Percentiles rank a stretch among this genome's conserved stretches.
These are phyloP conservation scores for Ophiostoma montium DNA, from an alignment of 2,329 filamentous ascomycete species.

Conservation along the genomic window DNA sequence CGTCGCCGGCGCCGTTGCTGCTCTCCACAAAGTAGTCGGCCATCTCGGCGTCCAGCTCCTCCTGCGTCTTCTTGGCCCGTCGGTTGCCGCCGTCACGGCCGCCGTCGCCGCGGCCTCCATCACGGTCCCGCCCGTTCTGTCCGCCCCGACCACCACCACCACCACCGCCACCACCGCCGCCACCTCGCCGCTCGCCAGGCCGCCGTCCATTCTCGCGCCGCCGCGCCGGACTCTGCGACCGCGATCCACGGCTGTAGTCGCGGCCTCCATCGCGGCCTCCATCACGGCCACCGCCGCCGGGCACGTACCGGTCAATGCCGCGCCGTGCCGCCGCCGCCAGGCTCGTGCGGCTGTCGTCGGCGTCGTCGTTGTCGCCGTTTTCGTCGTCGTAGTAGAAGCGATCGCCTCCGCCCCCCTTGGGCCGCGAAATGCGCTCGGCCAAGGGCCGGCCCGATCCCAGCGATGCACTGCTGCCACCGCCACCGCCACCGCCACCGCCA, in stretches of 20 bases:
- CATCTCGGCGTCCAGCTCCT: slow-evolving; percentile 94
- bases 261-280: slow-evolving; percentile 32
- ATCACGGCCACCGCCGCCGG: slow-evolving; percentile 37
- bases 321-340: slow-evolving; percentile 20
- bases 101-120: slow-evolving; percentile 25
- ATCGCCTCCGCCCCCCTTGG: slow-evolving; percentile 27
- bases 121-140: slow-evolving; percentile 25
- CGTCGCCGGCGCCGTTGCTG: slow-evolving; percentile 18
- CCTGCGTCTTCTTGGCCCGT: slow-evolving; percentile 55
- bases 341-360: slow-evolving; percentile 14
- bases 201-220: slow-evolving; percentile 29
- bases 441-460: slow-evolving; percentile 41
- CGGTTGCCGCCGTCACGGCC: slow-evolving; percentile 11
- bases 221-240: slow-evolving; percentile 47
- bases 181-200: slow-evolving; percentile 29
- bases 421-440: slow-evolving; percentile 45
- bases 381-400: no score
- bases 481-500: slow-evolving; percentile 19
- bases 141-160: slow-evolving; percentile 23
- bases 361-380: slow-evolving; percentile 24
- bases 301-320: slow-evolving; percentile 60
- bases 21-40: slow-evolving; percentile 65
- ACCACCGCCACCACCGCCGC: slow-evolving; percentile 20
- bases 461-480: slow-evolving; percentile 41
- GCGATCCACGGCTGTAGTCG: slow-evolving; percentile 21